phyloP scores from a whole-genome alignment of 257 asterid genomes.

The Penstemon eatonii region DNA sequence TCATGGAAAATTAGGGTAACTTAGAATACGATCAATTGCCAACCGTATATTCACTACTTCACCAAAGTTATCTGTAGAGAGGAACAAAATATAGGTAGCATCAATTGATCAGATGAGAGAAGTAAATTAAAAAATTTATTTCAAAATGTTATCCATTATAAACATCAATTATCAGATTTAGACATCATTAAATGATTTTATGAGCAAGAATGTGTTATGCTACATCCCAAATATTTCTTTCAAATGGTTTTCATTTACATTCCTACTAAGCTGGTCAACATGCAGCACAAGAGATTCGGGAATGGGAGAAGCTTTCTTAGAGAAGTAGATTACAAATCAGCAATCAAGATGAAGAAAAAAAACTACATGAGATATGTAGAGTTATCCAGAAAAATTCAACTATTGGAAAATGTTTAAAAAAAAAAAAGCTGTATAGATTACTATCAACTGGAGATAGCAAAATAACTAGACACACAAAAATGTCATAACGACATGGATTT shows the following conservation, averaged over 20 bases:
- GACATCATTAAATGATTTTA: neutral
- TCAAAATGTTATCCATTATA: neutral
- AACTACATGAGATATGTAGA: neutral
- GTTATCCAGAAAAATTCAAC: neutral
- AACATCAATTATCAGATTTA: neutral
- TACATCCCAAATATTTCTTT: conserved; percentile 89
- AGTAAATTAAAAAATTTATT: neutral
- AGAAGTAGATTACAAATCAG: conserved; percentile 25
- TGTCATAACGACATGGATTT: neutral
- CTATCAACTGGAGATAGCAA: neutral
- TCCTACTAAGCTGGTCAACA: conserved; percentile 91
- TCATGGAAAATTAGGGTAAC: conserved; percentile 26
- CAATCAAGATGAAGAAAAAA: conserved; percentile 1
- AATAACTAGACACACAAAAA: neutral
- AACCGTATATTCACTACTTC: conserved; percentile 81
- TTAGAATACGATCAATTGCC: conserved; percentile 79
- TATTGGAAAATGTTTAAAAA: neutral
- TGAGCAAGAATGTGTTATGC: neutral
- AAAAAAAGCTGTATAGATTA: neutral
- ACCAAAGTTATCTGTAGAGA: conserved; percentile 78
- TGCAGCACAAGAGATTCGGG: conserved; percentile 89
- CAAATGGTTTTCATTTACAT: conserved; percentile 90
- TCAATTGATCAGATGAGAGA: neutral
- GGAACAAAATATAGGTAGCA: conserved; percentile 8
- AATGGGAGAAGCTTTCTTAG: conserved; percentile 87